A percentile compares a stretch with the other conserved stretches of the same genome.
phyloP scores from a whole-genome alignment of 495 filamentous ascomycete genomes.

The Aspergillus haitiensis region DNA sequence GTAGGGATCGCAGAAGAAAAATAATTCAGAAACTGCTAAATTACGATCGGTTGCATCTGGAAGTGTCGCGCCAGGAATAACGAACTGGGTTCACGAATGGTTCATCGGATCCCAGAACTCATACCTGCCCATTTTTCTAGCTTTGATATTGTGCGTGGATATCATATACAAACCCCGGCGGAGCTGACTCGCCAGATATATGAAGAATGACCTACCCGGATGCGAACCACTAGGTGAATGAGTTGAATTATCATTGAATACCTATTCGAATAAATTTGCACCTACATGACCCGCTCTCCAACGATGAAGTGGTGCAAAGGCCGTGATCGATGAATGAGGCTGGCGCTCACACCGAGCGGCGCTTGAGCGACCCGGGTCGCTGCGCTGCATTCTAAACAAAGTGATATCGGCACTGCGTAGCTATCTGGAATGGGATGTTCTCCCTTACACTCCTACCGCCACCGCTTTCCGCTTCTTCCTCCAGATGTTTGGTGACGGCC shows the following conservation, averaged over 20 bases:
- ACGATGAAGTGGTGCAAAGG: too few relatives aligned
- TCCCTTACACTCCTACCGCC: too few relatives aligned
- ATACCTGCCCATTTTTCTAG: neutral
- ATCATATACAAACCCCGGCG: neutral
- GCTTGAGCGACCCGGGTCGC: too few relatives aligned
- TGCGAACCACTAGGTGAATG: neutral
- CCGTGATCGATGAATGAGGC: too few relatives aligned
- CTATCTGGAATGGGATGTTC: too few relatives aligned
- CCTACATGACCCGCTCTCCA: too few relatives aligned
- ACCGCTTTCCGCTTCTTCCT: too few relatives aligned
- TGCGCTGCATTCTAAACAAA: too few relatives aligned
- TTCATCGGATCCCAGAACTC: neutral
- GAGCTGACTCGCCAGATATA: neutral
- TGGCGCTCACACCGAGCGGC: too few relatives aligned
- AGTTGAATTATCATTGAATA: neutral
- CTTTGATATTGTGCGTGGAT: neutral
- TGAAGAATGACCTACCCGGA: neutral
- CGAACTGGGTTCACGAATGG: neutral
- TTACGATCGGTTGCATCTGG: neutral
- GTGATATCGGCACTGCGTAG: too few relatives aligned
- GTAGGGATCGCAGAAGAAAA: neutral
- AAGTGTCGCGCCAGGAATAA: neutral
- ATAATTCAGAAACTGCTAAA: neutral
- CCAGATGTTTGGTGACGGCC: too few relatives aligned
- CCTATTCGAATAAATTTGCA: too few relatives aligned